Conservation (phyloP, 2,329 filamentous ascomycete species). For the Cladophialophora bantiana region DNA sequence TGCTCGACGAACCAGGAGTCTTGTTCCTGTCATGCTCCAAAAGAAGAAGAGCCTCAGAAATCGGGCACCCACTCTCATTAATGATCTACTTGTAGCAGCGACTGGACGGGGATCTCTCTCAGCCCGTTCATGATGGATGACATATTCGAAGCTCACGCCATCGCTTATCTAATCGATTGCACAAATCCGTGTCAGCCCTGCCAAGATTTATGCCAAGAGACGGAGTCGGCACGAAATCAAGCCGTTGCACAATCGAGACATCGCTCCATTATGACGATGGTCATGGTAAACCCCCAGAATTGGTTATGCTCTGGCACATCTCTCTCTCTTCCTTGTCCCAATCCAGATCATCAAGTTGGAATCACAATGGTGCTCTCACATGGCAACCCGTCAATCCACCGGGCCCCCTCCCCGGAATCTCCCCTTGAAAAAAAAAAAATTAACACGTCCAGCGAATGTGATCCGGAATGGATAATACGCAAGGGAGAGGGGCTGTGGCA, state of each 20-base stretch:
- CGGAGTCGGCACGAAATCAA: conserved; percentile 14
- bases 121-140: conserved; percentile 7
- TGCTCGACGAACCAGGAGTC: not conserved
- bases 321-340: not conserved
- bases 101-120: too few species aligned
- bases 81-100: too few species aligned
- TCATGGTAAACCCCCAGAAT: not conserved
- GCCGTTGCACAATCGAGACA: not conserved
- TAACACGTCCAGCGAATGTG: not conserved
- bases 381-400: not conserved
- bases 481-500: not conserved
- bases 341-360: not conserved
- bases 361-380: not conserved
- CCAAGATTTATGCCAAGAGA: conserved; percentile 1
- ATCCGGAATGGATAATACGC: not conserved
- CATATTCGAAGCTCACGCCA: conserved; percentile 20
- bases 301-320: too few species aligned
- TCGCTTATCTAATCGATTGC: conserved; percentile 28
- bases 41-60: too few species aligned
- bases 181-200: conserved; percentile 10
- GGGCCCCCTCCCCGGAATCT: not conserved
- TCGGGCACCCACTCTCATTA: too few species aligned
- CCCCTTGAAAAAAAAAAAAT: not conserved
- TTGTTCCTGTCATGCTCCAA: conserved; percentile 1
- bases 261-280: not conserved